Evolutionary conservation across 2,329 filamentous ascomycete genomes (phyloP), one percentile per base, ranked within the genome.

Genomic region (Pseudomassariella vexata): DNA sequence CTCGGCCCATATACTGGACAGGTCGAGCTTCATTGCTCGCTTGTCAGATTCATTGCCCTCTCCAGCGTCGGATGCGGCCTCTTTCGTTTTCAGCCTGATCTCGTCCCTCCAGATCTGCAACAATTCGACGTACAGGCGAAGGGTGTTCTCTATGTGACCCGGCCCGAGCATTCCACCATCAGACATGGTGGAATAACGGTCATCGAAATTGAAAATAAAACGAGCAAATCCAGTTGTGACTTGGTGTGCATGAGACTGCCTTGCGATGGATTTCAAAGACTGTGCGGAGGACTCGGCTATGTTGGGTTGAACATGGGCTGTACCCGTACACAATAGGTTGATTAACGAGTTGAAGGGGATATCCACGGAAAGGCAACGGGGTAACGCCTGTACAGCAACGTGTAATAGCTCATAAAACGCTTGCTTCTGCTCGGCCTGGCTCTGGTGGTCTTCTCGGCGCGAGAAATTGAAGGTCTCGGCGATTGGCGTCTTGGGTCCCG

Each of bases 121-220:
- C 5, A 98, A 65, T 57, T 98, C 89, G 18, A 96, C 86, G 49
- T 98, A 98, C 9, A 98, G 70, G 41, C 84, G 82, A 14, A 98
- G 60, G 0, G 92, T 98, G 45, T 82, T 95, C 55, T 98, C 92
- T 36, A 98, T 95, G 50, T 98, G 92, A 5, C 82, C 85, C 20
- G 86, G 81, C 0, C 90, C 92, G 16, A 98, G 77, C 81, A 98
- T 92, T 3, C 92, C 92, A 19, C 94, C 92, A 50, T 98, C 92
- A 8, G 89, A 95, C 80, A 96, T 95, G 19, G 92, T 96, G 1
- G 90, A 87, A 56, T 98, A 98, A 16, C 89, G 80, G 45, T 94
- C 89, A 56, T 98, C 94, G 55, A 96, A 98, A 46, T 92, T 95
- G 65, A 98, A 98, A 32, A 98, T 98, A 59, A 96, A 98, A 17